Base-by-base conservation (phyloP, 1,284 basidiomycete species). In the Moniliophthora roreri region DNA sequence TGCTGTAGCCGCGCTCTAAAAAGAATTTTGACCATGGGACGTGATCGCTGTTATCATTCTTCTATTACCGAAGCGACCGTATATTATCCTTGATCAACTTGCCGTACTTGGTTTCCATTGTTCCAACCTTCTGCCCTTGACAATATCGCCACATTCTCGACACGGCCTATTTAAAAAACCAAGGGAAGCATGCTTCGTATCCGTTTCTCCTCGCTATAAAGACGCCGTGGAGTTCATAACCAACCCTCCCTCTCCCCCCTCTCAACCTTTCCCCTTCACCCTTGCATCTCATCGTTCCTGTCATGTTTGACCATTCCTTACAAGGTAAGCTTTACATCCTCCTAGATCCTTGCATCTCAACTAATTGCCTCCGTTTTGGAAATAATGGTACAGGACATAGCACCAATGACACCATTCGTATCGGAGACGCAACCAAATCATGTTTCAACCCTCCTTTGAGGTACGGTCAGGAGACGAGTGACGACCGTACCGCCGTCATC, bases 1-100 rank as follows among this genome's bases (percentile, higher is more conserved):
- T 32, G 28, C 28, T 32, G 28, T 32, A 32, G 28, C 28, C 28
- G 28, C 28, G 28, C 28, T 32, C 28, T 32, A 32, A 32, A n/a
- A 32, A 32, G 28, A 32, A 32, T 32, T 11, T 6, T 32, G 28
- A 32, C 24, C 44, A 41, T 44, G 41, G 28, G 21, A 24, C 9
- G 44, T 46, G 44, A 46, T 46, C 44, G 44, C 26, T 41, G 16
- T 46, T 46, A 46, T 46, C 44, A 46, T 46, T 46, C 44, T 46
- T 46, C 44, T 46, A 16, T 46, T 46, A 28, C 44, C 44, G 24
- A 46, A 46, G 11, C 26, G 24, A 32, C 28, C 18, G 28, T 46
- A 44, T 46, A 28, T 28, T n/a, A 23, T 46, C 24, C 24, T 46
- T 46, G 8, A 46, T 46, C 44, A 23, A 46, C 41, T 20, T 23